phyloP scores from a whole-genome alignment of 2,329 filamentous ascomycete species.

The Emergomyces orientalis region DNA sequence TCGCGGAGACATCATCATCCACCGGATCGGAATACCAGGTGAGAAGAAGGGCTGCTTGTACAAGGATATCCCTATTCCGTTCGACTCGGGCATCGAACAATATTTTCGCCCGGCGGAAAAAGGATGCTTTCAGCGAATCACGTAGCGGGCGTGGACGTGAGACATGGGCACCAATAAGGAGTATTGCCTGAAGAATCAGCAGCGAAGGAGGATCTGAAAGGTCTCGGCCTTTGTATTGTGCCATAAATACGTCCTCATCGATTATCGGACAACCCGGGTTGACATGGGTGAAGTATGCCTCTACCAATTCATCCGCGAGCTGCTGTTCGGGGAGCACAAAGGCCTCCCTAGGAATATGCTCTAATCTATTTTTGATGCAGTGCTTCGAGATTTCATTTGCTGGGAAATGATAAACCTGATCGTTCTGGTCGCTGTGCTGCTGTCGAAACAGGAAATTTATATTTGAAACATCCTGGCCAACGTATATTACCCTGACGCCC shows the following conservation, averaged over 20 bases:
- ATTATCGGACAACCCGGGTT: conserved; percentile 46
- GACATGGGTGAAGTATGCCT: conserved; percentile 43
- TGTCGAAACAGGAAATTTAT: conserved; percentile 48
- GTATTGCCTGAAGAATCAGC: conserved; percentile 42
- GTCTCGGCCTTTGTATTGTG: conserved; percentile 41
- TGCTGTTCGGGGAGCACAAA: conserved; percentile 42
- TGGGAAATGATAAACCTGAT: conserved; percentile 37
- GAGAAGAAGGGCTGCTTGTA: conserved; percentile 47
- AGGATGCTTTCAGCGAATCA: conserved; percentile 39
- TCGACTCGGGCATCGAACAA: conserved; percentile 47
- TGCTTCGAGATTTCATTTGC: conserved; percentile 37
- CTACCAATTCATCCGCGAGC: conserved; percentile 43
- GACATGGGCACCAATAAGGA: conserved; percentile 46
- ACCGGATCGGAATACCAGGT: conserved; percentile 48
- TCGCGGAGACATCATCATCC: conserved; percentile 47
- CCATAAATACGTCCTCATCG: conserved; percentile 45
- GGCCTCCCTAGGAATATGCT: conserved; percentile 41
- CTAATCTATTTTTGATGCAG: conserved; percentile 36
- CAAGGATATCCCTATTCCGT: conserved; percentile 44
- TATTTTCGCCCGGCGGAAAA: conserved; percentile 46
- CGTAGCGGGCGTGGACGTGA: conserved; percentile 33
- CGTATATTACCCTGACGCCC: conserved; percentile 44
- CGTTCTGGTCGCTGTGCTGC: conserved; percentile 34
- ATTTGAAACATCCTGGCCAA: conserved; percentile 49
- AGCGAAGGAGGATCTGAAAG: conserved; percentile 39